These are phyloP conservation scores for Aspergillus niger DNA, from an alignment of 2,329 filamentous ascomycete genomes.

Conservation along the genomic window DNA sequence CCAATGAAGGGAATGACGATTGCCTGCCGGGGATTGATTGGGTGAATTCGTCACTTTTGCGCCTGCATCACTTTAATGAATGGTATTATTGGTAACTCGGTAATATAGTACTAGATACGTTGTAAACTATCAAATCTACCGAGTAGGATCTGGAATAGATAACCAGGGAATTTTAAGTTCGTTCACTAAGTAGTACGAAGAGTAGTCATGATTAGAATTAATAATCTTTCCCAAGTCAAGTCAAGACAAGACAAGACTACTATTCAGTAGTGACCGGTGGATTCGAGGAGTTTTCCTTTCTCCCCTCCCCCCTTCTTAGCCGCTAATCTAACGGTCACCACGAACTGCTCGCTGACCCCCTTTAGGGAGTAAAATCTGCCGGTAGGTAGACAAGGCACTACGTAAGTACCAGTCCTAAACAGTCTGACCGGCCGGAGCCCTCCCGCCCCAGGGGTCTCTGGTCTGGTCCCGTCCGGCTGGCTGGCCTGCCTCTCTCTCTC, in stretches of 20 bases:
- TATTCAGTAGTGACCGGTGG: neutral
- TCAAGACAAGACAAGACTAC: neutral
- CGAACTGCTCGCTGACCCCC: no score
- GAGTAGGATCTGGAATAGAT: no score
- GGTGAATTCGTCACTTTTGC: neutral
- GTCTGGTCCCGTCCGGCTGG: neutral
- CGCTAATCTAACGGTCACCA: neutral
- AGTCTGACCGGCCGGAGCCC: conserved; percentile 1
- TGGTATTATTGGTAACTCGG: no score
- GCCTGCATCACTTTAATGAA: conserved; percentile 3
- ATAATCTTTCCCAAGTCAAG: no score
- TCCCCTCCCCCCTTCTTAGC: neutral
- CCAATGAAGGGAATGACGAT: conserved; percentile 6
- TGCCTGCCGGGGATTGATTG: conserved; percentile 7
- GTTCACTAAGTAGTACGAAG: no score
- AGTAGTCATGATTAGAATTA: no score
- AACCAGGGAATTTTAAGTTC: no score
- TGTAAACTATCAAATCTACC: no score
- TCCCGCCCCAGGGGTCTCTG: neutral
- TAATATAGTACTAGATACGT: no score
- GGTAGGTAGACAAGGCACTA: neutral
- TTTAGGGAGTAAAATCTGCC: neutral
- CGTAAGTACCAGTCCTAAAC: neutral
- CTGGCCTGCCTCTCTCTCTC: neutral
- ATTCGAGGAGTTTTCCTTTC: conserved; percentile 5